A percentile compares a stretch with the other conserved stretches of the same genome.
phyloP scores from a whole-genome alignment of 139 green algal genomes.

The Chlorella vulgaris region DNA sequence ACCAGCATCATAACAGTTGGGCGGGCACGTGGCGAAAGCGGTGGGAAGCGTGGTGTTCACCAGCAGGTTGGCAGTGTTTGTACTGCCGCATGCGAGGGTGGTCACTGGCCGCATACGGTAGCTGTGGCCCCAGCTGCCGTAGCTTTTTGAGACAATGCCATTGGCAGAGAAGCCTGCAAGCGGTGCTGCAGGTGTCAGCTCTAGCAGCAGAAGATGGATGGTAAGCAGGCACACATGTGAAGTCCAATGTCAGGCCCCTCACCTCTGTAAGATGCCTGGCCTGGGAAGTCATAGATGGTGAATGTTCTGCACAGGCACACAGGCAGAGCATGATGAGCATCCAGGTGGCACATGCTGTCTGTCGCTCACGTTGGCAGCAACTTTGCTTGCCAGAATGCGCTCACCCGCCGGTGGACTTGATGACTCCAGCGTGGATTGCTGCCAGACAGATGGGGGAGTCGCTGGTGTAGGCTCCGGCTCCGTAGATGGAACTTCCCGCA shows the following conservation, averaged over 20 bases:
- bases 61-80: not conserved
- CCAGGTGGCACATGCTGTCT: too few species aligned
- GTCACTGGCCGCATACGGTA: not conserved
- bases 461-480: not conserved
- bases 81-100: not conserved
- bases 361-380: too few species aligned
- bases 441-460: slow-evolving; percentile 8
- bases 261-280: not conserved
- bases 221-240: not conserved
- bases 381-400: too few species aligned
- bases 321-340: too few species aligned
- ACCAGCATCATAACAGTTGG: not conserved
- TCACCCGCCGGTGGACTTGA: not conserved
- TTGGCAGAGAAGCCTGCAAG: not conserved
- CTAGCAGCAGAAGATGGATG: too few species aligned
- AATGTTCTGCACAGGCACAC: not conserved
- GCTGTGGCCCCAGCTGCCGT: not conserved
- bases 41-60: not conserved
- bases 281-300: not conserved
- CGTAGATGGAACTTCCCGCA: not conserved
- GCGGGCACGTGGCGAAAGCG: not conserved
- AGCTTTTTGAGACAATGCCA: not conserved
- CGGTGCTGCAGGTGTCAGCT: too few species aligned
- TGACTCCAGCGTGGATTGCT: slow-evolving; percentile 7
- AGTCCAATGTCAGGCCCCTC: not conserved